Evolutionary conservation across 2,329 filamentous ascomycete species (phyloP).

Genomic region (Nemania serpens): DNA sequence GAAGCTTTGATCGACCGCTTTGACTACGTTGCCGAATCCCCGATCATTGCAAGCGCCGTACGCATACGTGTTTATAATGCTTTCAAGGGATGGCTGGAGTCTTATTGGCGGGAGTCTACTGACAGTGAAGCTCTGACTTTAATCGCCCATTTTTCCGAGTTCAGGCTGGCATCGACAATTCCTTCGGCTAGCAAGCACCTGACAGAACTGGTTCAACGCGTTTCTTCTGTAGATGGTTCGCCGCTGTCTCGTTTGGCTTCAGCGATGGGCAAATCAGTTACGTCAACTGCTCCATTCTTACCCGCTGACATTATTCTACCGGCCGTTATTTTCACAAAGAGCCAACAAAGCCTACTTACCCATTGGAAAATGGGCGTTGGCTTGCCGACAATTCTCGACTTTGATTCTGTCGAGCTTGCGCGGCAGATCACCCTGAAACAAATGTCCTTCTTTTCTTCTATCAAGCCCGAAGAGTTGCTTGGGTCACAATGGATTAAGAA

Average conservation of each 20-base stretch:
- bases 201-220: constrained; percentile 77
- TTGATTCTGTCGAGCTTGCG: constrained; percentile 88
- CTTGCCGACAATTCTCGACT: constrained; percentile 79
- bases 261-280: constrained; percentile 86
- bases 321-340: constrained; percentile 71
- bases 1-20: constrained; percentile 87
- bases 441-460: constrained; percentile 87
- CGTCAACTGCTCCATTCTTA: constrained; percentile 72
- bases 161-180: constrained; percentile 68
- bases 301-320: constrained; percentile 75
- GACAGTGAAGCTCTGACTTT: constrained; percentile 76
- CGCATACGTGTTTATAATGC: constrained; percentile 92
- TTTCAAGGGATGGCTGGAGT: constrained; percentile 97
- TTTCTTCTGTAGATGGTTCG: constrained; percentile 72
- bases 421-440: constrained; percentile 92
- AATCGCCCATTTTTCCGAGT: constrained; percentile 80
- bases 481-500: constrained; percentile 95
- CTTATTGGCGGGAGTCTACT: constrained; percentile 85
- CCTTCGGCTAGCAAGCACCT: constrained; percentile 82
- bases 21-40: constrained; percentile 83
- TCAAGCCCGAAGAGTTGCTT: constrained; percentile 88
- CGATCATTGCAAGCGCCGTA: constrained; percentile 76
- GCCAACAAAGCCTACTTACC: constrained; percentile 72
- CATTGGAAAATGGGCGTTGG: constrained; percentile 75
- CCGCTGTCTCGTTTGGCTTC: constrained; percentile 83